Conservation (phyloP, 1,284 basidiomycete species). For the Cutaneotrichosporon cavernicola region DNA sequence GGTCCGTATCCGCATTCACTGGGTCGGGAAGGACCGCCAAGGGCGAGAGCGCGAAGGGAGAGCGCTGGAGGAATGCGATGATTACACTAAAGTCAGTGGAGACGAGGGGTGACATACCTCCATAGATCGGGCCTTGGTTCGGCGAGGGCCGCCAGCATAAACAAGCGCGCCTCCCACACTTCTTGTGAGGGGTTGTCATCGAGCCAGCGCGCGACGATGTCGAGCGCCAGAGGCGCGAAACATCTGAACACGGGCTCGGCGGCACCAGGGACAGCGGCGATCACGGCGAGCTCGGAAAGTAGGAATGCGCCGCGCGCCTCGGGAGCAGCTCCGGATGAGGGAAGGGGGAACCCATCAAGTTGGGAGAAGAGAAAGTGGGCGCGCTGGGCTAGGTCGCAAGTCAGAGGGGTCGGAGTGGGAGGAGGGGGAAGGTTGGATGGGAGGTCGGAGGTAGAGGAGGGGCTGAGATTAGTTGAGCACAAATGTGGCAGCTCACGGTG, state of each 20-base stretch:
- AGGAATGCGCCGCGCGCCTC: conserved; percentile 18
- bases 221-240: conserved; percentile 42
- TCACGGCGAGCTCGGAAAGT: conserved; percentile 30
- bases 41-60: conserved; percentile 37
- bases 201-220: conserved; percentile 47
- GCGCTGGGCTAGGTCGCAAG: conserved; percentile 18
- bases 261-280: conserved; percentile 28
- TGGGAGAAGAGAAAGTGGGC: conserved; percentile 12
- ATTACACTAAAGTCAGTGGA: conserved; percentile 27
- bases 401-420: conserved; percentile 3
- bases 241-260: conserved; percentile 30
- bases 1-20: conserved; percentile 58
- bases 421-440: conserved; percentile 13
- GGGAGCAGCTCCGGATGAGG: not conserved
- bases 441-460: conserved; percentile 12
- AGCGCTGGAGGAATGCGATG: conserved; percentile 28
- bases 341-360: conserved; percentile 11
- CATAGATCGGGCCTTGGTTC: conserved; percentile 43
- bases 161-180: conserved; percentile 38
- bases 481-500: conserved; percentile 10
- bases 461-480: conserved; percentile 9
- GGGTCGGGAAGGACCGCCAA: conserved; percentile 29
- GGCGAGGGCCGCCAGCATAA: conserved; percentile 35
- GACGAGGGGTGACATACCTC: conserved; percentile 35
- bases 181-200: conserved; percentile 23